A percentile compares a stretch with the other conserved stretches of the same genome.
These are phyloP conservation scores for Neonectria faginata DNA, from an alignment of 2,329 filamentous ascomycete species.

Conservation along the genomic window DNA sequence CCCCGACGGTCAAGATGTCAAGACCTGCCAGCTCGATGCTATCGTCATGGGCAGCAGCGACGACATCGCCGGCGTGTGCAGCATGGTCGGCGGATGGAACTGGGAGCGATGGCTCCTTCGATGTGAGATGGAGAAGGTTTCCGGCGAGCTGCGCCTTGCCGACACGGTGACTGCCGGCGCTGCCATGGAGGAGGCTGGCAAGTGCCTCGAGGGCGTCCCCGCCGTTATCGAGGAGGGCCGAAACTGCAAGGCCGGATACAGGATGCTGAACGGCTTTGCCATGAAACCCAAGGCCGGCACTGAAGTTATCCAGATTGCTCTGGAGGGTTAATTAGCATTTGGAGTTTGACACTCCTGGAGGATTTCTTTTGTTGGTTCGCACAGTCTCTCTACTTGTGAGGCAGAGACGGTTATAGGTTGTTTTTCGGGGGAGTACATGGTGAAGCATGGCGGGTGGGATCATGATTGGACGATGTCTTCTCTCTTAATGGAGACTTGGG, in stretches of 20 bases:
- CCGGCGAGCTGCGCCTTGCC: conserved; percentile 72
- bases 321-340: conserved; percentile 39
- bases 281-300: conserved; percentile 65
- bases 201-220: conserved; percentile 70
- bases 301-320: conserved; percentile 55
- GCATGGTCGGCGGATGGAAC: conserved; percentile 85
- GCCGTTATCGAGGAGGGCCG: conserved; percentile 74
- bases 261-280: conserved; percentile 72
- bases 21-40: conserved; percentile 69
- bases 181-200: conserved; percentile 67
- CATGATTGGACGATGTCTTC: conserved; percentile 37
- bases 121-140: conserved; percentile 82
- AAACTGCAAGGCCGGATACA: conserved; percentile 67
- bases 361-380: conserved; percentile 41
- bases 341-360: conserved; percentile 28
- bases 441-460: conserved; percentile 30
- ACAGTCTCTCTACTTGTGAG: conserved; percentile 26
- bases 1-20: conserved; percentile 55
- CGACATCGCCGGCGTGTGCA: conserved; percentile 79
- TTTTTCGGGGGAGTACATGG: conserved; percentile 20
- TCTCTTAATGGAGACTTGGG: conserved; percentile 30
- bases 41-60: conserved; percentile 75
- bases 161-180: conserved; percentile 64
- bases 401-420: conserved; percentile 29
- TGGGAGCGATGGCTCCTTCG: conserved; percentile 98